These are phyloP conservation scores for Colletotrichum karsti DNA, from an alignment of 2,329 filamentous ascomycete species.

Conservation along the genomic window DNA sequence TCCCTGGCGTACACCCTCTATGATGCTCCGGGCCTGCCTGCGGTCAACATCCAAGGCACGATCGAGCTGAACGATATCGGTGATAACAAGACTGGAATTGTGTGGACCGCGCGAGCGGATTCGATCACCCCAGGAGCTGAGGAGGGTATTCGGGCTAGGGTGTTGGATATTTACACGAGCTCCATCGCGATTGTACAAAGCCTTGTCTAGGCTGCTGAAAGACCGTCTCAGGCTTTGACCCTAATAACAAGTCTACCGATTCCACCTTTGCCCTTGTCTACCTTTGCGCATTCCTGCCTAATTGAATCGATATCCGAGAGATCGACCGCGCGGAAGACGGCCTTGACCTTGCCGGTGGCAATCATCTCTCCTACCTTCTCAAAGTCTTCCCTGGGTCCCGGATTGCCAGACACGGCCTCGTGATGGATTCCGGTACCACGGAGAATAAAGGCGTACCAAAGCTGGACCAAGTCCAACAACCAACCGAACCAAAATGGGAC, in stretches of 20 bases:
- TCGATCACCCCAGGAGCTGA: neutral
- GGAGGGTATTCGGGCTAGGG: neutral
- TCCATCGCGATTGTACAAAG: neutral
- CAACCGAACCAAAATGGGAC: slow-evolving; percentile 48
- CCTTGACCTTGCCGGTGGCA: slow-evolving; percentile 50
- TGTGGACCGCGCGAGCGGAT: neutral
- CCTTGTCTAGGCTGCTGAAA: neutral
- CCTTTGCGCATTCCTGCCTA: slow-evolving; percentile 47
- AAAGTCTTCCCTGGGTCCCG: slow-evolving; percentile 48
- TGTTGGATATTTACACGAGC: neutral
- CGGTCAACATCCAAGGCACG: neutral
- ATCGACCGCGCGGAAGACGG: slow-evolving; percentile 49
- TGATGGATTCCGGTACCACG: slow-evolving; percentile 54
- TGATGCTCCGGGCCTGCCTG: neutral
- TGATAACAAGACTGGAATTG: neutral
- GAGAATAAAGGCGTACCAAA: slow-evolving; percentile 51
- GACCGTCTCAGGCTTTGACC: neutral
- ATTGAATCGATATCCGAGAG: slow-evolving; percentile 54
- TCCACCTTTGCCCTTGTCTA: slow-evolving; percentile 50
- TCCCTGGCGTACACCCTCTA: neutral
- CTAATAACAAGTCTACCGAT: slow-evolving; percentile 52
- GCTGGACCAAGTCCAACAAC: slow-evolving; percentile 43
- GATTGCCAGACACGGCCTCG: slow-evolving; percentile 54
- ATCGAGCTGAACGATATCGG: neutral
- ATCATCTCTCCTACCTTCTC: slow-evolving; percentile 50